These are phyloP conservation scores for Dipodascus geniculatus DNA, from an alignment of 805 yeast species.

Conservation along the genomic window DNA sequence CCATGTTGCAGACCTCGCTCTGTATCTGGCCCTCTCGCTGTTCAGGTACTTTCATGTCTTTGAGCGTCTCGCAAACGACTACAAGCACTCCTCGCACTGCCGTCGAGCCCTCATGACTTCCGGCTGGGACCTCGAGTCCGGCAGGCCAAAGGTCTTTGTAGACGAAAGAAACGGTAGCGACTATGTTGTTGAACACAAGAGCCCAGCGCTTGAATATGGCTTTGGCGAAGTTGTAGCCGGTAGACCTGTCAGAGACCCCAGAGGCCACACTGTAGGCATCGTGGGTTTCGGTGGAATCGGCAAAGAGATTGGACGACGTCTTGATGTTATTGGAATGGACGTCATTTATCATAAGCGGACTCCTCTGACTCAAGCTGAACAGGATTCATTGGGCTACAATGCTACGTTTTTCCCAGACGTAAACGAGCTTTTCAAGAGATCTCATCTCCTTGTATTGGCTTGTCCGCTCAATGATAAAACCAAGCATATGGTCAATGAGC, in stretches of 20 bases:
- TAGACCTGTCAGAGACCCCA: conserved; percentile 38
- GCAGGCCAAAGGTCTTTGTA: background rate
- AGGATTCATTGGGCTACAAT: conserved; percentile 32
- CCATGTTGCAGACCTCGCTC: conserved; percentile 67
- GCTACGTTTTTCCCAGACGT: conserved; percentile 37
- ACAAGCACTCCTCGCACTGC: conserved; percentile 26
- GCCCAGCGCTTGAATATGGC: conserved; percentile 18
- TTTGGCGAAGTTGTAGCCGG: conserved; percentile 37
- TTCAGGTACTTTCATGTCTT: conserved; percentile 46
- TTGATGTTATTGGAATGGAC: conserved; percentile 50
- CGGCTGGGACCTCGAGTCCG: conserved; percentile 10
- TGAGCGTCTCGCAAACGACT: conserved; percentile 33
- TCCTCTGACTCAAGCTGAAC: conserved; percentile 27
- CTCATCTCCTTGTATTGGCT: conserved; percentile 52
- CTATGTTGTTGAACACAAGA: background rate
- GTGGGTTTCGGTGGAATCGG: conserved; percentile 76
- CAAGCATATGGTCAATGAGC: conserved; percentile 37
- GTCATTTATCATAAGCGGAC: conserved; percentile 51
- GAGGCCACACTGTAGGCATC: conserved; percentile 46
- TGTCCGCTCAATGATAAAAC: conserved; percentile 57
- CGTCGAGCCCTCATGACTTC: conserved; percentile 24
- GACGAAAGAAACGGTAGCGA: background rate
- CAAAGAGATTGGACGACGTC: conserved; percentile 43
- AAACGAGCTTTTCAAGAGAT: conserved; percentile 28
- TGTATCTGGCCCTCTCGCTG: conserved; percentile 43